These are phyloP conservation scores for Erigeron canadensis DNA, from an alignment of 129 eudicot genomes.

Conservation along the genomic window DNA sequence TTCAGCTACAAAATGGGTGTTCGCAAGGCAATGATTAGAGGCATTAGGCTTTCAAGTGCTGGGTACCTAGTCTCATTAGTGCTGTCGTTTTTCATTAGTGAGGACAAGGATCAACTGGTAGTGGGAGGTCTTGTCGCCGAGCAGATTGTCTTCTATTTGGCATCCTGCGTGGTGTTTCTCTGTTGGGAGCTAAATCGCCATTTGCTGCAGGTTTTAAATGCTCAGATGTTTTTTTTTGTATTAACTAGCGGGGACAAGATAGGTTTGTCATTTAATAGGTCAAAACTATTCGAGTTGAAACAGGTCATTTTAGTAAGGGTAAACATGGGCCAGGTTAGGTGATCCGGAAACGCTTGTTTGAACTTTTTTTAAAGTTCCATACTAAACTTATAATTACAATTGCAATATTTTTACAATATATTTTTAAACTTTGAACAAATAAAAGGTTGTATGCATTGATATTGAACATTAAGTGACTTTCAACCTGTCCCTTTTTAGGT, in stretches of 20 bases:
- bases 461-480: neutral
- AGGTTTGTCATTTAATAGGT: neutral
- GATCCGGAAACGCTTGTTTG: too few relatives aligned
- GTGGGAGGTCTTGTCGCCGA: constrained; percentile 38
- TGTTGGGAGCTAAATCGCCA: constrained; percentile 81
- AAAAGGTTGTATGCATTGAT: neutral
- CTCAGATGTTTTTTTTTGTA: neutral
- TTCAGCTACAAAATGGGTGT: constrained; percentile 94
- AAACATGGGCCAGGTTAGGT: too few relatives aligned
- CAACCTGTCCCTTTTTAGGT: neutral
- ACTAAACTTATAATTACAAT: too few relatives aligned
- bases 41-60: constrained; percentile 57
- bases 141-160: constrained; percentile 55
- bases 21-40: constrained; percentile 52
- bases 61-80: constrained; percentile 52
- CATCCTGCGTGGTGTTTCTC: constrained; percentile 55
- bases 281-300: too few relatives aligned
- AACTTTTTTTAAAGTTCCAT: too few relatives aligned
- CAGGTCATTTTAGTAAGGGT: too few relatives aligned
- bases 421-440: too few relatives aligned
- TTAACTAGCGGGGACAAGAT: neutral
- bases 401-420: too few relatives aligned
- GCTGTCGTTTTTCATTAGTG: constrained; percentile 39
- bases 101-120: constrained; percentile 32
- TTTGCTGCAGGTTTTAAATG: constrained; percentile 66